A percentile compares a stretch with the other conserved stretches of the same genome.
These are phyloP conservation scores for Neurospora hispaniola DNA, from an alignment of 495 filamentous ascomycete species.

Conservation along the genomic window DNA sequence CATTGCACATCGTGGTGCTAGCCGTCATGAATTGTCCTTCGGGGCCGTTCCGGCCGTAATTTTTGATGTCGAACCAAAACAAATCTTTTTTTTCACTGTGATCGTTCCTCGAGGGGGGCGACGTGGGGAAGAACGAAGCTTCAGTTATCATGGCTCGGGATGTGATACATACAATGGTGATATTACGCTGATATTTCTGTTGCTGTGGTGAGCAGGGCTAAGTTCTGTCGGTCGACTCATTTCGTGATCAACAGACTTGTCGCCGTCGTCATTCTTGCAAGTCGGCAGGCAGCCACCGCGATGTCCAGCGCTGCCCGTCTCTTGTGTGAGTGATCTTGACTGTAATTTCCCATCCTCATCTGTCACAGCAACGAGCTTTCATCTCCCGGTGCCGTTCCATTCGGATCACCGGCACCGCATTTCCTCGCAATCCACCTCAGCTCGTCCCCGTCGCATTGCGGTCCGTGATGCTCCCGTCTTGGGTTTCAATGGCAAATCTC, in stretches of 20 bases:
- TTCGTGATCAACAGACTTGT: neutral
- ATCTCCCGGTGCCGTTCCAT: neutral
- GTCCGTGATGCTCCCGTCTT: neutral
- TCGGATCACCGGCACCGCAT: neutral
- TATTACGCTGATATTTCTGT: too few relatives aligned
- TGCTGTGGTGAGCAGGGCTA: too few relatives aligned
- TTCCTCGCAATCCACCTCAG: neutral
- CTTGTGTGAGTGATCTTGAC: too few relatives aligned
- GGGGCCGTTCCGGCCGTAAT: conserved; percentile 17
- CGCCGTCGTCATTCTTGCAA: neutral
- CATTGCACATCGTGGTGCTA: conserved; percentile 18
- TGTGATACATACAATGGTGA: too few relatives aligned
- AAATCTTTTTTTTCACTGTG: conserved; percentile 11
- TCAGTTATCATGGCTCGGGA: too few relatives aligned
- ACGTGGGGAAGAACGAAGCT: conserved; percentile 6
- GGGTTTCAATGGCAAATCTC: neutral
- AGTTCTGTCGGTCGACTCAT: neutral
- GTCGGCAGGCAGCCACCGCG: neutral
- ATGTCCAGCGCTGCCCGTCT: neutral
- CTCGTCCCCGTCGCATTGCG: neutral
- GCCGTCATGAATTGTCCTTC: conserved; percentile 16
- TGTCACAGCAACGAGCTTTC: neutral
- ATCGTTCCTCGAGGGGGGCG: neutral
- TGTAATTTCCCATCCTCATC: neutral
- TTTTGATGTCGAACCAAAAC: conserved; percentile 10